Evolutionary conservation across 345 rosid species (phyloP).

Genomic region (Arabidopsis suecica): DNA sequence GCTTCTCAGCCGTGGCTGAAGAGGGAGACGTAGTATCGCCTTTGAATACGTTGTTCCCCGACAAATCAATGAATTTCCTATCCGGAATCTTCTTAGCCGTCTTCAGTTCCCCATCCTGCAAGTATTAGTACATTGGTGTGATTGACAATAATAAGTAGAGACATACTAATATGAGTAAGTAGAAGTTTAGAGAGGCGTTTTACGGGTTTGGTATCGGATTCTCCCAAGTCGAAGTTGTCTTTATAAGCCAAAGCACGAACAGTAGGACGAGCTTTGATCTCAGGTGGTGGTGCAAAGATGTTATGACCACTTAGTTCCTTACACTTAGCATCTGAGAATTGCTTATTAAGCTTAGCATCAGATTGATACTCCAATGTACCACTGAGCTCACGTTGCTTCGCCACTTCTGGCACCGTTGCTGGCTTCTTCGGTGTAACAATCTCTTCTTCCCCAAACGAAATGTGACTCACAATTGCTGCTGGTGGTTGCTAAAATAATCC

Average conservation of each 20-base stretch:
- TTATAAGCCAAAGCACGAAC: conserved; percentile 72
- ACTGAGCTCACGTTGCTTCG: conserved; percentile 92
- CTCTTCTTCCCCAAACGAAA: conserved; percentile 86
- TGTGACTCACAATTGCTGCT: conserved; percentile 82
- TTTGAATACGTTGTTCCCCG: conserved; percentile 85
- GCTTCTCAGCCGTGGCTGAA: conserved; percentile 63
- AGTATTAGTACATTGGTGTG: not conserved
- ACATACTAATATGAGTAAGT: not conserved
- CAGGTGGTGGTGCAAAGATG: conserved; percentile 97
- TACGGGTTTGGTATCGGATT: conserved; percentile 40
- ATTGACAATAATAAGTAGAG: conserved; percentile 2
- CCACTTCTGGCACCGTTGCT: conserved; percentile 72
- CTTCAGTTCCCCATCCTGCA: conserved; percentile 63
- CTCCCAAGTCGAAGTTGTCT: conserved; percentile 78
- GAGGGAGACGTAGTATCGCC: conserved; percentile 59
- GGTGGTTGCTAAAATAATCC: conserved; percentile 64
- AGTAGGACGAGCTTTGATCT: conserved; percentile 76
- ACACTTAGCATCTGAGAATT: conserved; percentile 79
- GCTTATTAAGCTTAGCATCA: conserved; percentile 75
- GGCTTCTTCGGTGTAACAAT: conserved; percentile 78
- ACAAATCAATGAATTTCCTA: conserved; percentile 72
- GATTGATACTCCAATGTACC: conserved; percentile 69
- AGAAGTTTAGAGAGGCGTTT: not conserved
- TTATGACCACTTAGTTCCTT: conserved; percentile 93
- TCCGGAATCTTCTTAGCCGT: conserved; percentile 84